phyloP scores from a whole-genome alignment of 1,284 basidiomycete genomes.

The Ganoderma boninense region DNA sequence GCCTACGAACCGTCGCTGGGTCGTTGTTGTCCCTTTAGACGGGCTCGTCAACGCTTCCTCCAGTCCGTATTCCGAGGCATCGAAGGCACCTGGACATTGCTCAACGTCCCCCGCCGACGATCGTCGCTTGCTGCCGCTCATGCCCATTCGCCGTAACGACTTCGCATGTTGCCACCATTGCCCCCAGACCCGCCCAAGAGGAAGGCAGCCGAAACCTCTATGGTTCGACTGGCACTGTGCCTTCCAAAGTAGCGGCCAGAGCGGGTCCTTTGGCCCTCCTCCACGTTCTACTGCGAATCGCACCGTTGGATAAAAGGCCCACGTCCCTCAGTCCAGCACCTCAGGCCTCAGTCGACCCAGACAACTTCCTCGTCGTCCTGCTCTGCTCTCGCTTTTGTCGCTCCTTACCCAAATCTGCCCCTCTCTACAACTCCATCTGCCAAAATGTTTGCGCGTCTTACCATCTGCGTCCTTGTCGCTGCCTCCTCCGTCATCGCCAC shows the following conservation, averaged over 20 bases:
- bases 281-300: background rate
- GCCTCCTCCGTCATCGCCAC: constrained; percentile 22
- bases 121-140: background rate
- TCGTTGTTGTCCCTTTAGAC: background rate
- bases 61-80: background rate
- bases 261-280: background rate
- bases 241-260: background rate
- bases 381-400: constrained; percentile 7
- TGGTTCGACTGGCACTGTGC: background rate
- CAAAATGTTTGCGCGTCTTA: constrained; percentile 4
- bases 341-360: background rate
- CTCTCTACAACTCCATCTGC: constrained; percentile 7
- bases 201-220: background rate
- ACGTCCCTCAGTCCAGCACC: background rate
- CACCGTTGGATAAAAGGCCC: background rate
- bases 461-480: constrained; percentile 15
- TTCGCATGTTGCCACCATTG: background rate
- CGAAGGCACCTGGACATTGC: background rate
- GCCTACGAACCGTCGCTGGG: background rate
- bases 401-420: constrained; percentile 15
- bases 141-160: background rate
- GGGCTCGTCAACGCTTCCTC: background rate
- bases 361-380: background rate
- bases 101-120: background rate
- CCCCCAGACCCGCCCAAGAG: background rate